Evolutionary conservation across 768 basidiomycete species (phyloP).

Genomic region (Tricholomella constricta): DNA sequence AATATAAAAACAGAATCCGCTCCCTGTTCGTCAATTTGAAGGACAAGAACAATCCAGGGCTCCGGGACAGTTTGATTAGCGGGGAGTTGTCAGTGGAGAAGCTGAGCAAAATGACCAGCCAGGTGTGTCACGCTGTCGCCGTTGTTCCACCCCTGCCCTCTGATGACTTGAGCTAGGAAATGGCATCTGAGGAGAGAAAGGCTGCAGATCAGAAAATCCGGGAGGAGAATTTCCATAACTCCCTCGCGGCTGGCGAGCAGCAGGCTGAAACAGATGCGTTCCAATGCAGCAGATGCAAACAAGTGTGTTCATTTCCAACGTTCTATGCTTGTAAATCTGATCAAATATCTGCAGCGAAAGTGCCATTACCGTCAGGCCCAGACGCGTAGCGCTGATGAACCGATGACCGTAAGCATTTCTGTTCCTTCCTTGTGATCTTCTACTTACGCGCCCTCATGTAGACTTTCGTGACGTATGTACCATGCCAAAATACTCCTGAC

Average conservation of each 20-base stretch:
- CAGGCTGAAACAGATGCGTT: conserved; percentile 97
- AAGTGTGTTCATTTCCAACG: conserved; percentile 43
- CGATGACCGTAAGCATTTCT: conserved; percentile 80
- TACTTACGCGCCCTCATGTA: conserved; percentile 25
- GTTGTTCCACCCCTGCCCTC: not conserved
- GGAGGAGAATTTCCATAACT: conserved; percentile 87
- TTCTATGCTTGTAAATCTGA: not conserved
- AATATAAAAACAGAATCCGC: conserved; percentile 82
- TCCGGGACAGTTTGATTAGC: conserved; percentile 83
- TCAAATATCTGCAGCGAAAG: conserved; percentile 54
- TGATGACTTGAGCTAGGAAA: conserved; percentile 58
- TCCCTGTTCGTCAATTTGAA: conserved; percentile 92
- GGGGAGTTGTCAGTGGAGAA: conserved; percentile 73
- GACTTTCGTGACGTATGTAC: conserved; percentile 84
- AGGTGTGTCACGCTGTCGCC: conserved; percentile 46
- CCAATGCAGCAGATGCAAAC: conserved; percentile 95
- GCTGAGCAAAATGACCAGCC: conserved; percentile 80
- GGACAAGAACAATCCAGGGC: conserved; percentile 87
- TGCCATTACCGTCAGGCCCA: conserved; percentile 95
- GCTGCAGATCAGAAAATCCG: conserved; percentile 80
- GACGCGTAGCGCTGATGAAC: conserved; percentile 96
- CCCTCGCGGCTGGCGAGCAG: conserved; percentile 85
- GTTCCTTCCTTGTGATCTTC: not conserved
- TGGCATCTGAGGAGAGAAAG: conserved; percentile 93
- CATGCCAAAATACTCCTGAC: not conserved